Conservation (phyloP, 305 asterid genomes). For the Fraxinus latifolia region DNA sequence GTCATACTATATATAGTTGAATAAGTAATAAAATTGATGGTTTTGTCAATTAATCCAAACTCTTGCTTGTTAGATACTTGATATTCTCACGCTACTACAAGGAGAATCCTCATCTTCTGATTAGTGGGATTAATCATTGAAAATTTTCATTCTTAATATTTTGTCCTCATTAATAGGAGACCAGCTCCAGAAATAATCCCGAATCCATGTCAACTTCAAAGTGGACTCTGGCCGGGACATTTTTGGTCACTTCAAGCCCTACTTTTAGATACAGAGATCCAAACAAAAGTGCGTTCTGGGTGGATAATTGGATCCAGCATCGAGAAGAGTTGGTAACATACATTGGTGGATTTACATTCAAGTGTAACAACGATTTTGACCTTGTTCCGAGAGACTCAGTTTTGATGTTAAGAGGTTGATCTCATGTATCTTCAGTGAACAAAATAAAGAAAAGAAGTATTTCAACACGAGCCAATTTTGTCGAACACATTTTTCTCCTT, state of each 20-base stretch:
- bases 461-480: slow-evolving; percentile 40
- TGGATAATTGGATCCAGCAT: slow-evolving; percentile 26
- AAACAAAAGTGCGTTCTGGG: slow-evolving; percentile 13
- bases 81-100: not conserved
- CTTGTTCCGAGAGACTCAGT: slow-evolving; percentile 37
- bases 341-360: slow-evolving; percentile 23
- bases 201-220: slow-evolving; percentile 17
- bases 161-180: slow-evolving; percentile 38
- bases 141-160: not conserved
- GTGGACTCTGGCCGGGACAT: slow-evolving; percentile 22
- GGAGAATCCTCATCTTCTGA: not conserved
- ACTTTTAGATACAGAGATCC: not conserved
- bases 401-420: slow-evolving; percentile 43
- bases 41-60: not conserved
- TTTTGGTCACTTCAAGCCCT: slow-evolving; percentile 10
- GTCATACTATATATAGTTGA: not conserved
- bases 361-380: slow-evolving; percentile 32
- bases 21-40: not conserved
- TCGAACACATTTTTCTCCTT: slow-evolving; percentile 15
- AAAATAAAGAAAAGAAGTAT: slow-evolving; percentile 25
- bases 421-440: slow-evolving; percentile 29
- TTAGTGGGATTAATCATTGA: not conserved
- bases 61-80: not conserved
- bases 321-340: slow-evolving; percentile 19
- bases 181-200: slow-evolving; percentile 42